Evolutionary conservation across 179 eudicot genomes (phyloP).

Genomic region (Gypsophila paniculata): DNA sequence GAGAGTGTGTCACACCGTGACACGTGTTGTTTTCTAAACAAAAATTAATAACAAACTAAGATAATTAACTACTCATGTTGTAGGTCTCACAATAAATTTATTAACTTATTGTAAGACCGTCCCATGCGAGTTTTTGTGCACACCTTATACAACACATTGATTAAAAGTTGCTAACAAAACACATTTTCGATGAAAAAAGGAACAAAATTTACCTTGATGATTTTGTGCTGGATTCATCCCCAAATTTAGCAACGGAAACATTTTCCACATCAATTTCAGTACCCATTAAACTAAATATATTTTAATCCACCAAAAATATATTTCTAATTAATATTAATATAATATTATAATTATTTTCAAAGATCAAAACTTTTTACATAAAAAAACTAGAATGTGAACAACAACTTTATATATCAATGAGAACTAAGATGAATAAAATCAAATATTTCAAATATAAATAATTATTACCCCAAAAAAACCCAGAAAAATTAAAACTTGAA

Average conservation of each 20-base stretch:
- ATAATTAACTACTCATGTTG: too few relatives aligned
- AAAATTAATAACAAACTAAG: too few relatives aligned
- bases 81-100: too few relatives aligned
- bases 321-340: background rate
- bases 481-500: background rate
- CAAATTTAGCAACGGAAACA: conserved; percentile 12
- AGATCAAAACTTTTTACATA: conserved; percentile 12
- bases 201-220: conserved; percentile 25
- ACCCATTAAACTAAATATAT: conserved; percentile 21
- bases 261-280: conserved; percentile 22
- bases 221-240: conserved; percentile 17
- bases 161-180: too few relatives aligned
- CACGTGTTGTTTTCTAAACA: too few relatives aligned
- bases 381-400: background rate
- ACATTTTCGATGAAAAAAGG: too few relatives aligned
- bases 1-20: too few relatives aligned
- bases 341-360: background rate
- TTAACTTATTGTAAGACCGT: too few relatives aligned
- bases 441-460: background rate
- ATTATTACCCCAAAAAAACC: conserved; percentile 13
- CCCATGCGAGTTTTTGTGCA: too few relatives aligned
- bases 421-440: background rate
- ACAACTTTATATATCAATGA: conserved; percentile 1
- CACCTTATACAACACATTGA: too few relatives aligned
- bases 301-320: conserved; percentile 4